phyloP scores from a whole-genome alignment of 179 eudicot species.

The Carnegiea gigantea region DNA sequence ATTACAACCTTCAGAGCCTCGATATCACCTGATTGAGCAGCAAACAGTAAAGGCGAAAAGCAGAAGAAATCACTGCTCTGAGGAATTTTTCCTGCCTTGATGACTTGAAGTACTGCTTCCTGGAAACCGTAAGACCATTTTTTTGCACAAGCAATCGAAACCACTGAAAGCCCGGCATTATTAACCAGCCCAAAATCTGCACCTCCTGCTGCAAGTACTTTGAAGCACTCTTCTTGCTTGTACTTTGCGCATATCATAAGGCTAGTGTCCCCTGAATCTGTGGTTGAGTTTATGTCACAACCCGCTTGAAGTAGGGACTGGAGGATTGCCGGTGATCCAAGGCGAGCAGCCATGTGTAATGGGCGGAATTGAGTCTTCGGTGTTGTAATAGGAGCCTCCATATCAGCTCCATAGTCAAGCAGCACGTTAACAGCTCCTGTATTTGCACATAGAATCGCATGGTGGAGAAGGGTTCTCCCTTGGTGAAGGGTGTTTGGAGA shows the following conservation, averaged over 20 bases:
- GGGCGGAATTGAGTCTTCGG: conserved; percentile 41
- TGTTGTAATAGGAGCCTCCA: conserved; percentile 52
- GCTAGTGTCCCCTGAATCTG: conserved; percentile 69
- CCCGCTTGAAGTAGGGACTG: conserved; percentile 54
- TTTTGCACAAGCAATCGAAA: conserved; percentile 42
- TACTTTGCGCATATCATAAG: conserved; percentile 58
- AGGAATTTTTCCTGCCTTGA: conserved; percentile 55
- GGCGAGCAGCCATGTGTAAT: conserved; percentile 80
- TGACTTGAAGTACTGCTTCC: conserved; percentile 41
- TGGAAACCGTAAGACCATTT: conserved; percentile 58
- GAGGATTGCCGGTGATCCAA: conserved; percentile 48
- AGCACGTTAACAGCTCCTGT: conserved; percentile 49
- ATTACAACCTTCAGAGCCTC: conserved; percentile 57
- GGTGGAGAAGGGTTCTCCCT: conserved; percentile 89
- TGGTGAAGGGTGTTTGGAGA: conserved; percentile 42
- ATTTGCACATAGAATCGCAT: conserved; percentile 76
- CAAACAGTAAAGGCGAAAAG: conserved; percentile 65
- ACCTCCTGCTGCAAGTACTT: conserved; percentile 56
- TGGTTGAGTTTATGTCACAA: conserved; percentile 60
- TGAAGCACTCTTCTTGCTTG: conserved; percentile 61
- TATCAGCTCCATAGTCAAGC: conserved; percentile 47
- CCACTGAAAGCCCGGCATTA: conserved; percentile 44
- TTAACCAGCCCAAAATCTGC: conserved; percentile 81
- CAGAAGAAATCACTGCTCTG: conserved; percentile 40
- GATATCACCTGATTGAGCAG: conserved; percentile 60